Percentiles rank a stretch among this genome's conserved stretches.
Conservation (phyloP, 768 basidiomycete species). For the Boletus barrowsii region DNA sequence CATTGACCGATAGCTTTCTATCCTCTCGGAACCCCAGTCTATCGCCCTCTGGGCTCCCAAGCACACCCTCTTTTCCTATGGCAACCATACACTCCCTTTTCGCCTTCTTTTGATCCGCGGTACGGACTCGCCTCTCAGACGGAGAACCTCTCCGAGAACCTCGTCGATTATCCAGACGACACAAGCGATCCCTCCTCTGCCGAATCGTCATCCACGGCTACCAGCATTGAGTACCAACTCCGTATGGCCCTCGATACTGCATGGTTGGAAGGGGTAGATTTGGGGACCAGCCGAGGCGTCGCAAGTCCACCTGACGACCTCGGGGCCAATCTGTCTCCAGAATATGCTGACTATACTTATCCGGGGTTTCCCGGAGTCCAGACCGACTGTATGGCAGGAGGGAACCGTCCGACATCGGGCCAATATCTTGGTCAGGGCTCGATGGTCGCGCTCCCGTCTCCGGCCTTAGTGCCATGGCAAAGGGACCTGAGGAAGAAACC, state of each 20-base stretch:
- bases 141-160: conserved; percentile 6
- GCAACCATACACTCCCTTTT: conserved; percentile 32
- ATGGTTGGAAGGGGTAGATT: conserved; percentile 1
- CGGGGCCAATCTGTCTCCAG: conserved; percentile 11
- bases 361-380: conserved; percentile 16
- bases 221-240: conserved; percentile 10
- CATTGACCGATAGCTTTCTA: conserved; percentile 17
- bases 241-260: conserved; percentile 5
- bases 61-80: conserved; percentile 17
- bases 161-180: conserved; percentile 23
- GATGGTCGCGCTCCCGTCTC: neutral
- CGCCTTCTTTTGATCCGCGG: conserved; percentile 15
- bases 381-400: conserved; percentile 2
- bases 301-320: conserved; percentile 7
- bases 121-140: conserved; percentile 8
- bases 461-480: conserved; percentile 5
- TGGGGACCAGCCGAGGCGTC: neutral
- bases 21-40: conserved; percentile 13
- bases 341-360: conserved; percentile 8
- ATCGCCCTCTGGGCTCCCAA: conserved; percentile 16
- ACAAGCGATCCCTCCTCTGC: conserved; percentile 26
- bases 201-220: conserved; percentile 15
- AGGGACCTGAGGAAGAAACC: conserved; percentile 20
- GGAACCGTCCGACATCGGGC: conserved; percentile 10
- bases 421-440: neutral